Evolutionary conservation across 2,329 filamentous ascomycete genomes (phyloP), one percentile per base, ranked within the genome.

Genomic region (Elsinoe perseae): DNA sequence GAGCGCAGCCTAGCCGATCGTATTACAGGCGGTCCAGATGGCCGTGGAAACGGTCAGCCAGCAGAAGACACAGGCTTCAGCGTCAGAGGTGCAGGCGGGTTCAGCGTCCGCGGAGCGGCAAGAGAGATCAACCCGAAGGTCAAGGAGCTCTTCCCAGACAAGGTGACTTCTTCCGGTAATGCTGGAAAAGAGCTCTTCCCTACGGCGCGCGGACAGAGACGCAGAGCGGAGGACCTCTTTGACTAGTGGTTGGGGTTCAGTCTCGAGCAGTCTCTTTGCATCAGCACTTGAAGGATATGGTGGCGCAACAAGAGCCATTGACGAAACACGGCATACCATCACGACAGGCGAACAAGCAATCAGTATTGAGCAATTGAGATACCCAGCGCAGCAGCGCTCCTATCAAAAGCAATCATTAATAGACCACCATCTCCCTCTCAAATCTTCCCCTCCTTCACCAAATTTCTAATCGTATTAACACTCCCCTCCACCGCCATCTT

Each of bases 401-500:
- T 52, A 50, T 50, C 27, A 20, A 18, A 12, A n/a, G 28, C 6
- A 3, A 32, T 3, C 25, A 36, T 23, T 8, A 34, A 25, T 16
- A 16, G 6, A 20, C 14, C 6, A 10, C 28, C 23, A 21, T 14
- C 28, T 12, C 32, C 28, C 36, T 54, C 36, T 36, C 25, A 56
- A 21, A 56, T 25, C 36, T 58, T 43, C 52, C 40, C 55, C 55
- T 56, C 58, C 55, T 50, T 58, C 57, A 58, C 74, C 72, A 76
- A 72, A 57, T 66, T 64, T 62, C 73, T 62, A 38, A 77, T 72
- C 1, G 67, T 67, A 43, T 72, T 66, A 57, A 76, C 74, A n/a
- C 63, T 69, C 43, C 57, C 66, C 56, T 74, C 71, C 2, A 76
- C 74, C 7, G 73, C 73, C 62, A 62, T 69, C 66, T 72, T 72